Evolutionary conservation across 768 basidiomycete genomes (phyloP).

Genomic region (Rubroboletus satanas): DNA sequence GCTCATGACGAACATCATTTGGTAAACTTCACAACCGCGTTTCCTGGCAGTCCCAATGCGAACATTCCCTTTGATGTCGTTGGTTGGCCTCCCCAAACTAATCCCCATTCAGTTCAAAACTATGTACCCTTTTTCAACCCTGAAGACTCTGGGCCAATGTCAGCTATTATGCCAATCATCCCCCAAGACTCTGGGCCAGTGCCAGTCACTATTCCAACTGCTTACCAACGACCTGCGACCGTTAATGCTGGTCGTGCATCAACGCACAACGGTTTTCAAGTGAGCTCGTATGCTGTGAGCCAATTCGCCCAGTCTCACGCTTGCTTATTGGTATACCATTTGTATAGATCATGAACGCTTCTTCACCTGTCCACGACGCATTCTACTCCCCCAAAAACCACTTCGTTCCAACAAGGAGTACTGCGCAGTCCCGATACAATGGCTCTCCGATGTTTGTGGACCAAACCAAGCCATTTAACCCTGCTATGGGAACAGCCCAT

Average conservation of each 20-base stretch:
- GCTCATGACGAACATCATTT: background rate
- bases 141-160: background rate
- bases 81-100: background rate
- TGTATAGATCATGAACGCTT: background rate
- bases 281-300: background rate
- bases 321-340: background rate
- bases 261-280: background rate
- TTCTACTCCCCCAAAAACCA: no score
- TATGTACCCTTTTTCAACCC: background rate
- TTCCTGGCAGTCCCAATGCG: background rate
- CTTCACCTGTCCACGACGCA: background rate
- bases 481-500: background rate
- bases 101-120: background rate
- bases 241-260: accelerated
- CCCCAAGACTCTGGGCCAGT: no score
- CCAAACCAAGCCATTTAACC: background rate
- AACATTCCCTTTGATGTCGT: background rate
- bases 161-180: background rate
- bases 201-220: background rate
- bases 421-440: background rate
- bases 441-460: background rate
- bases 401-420: background rate
- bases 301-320: background rate
- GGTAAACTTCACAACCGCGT: accelerated
- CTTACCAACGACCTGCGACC: no score